phyloP scores from a whole-genome alignment of 257 asterid species.

The Verbena officinalis region DNA sequence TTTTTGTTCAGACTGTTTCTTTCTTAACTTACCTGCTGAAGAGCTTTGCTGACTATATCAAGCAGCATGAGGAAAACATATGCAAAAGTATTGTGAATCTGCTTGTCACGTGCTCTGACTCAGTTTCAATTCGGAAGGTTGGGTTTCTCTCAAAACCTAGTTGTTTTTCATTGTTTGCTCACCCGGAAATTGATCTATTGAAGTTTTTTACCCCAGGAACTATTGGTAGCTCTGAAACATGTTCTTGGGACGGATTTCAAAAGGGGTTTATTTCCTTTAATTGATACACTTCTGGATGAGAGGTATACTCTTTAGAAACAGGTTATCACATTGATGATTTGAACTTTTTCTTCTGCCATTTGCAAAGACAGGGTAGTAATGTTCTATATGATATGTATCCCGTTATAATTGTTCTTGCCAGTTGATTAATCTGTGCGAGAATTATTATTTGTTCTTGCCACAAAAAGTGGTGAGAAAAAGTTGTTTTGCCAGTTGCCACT shows the following conservation, averaged over 20 bases:
- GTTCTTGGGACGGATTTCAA: constrained; percentile 98
- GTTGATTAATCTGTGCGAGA: no score
- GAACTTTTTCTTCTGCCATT: not conserved
- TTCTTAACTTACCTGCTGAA: constrained; percentile 95
- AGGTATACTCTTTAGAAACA: constrained; percentile 53
- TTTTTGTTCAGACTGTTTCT: constrained; percentile 84
- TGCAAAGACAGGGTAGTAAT: constrained; percentile 4
- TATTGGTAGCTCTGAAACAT: constrained; percentile 97
- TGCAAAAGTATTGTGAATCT: constrained; percentile 97
- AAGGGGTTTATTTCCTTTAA: constrained; percentile 95
- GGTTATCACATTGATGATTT: constrained; percentile 17
- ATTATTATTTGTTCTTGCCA: no score
- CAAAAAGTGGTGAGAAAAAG: not conserved
- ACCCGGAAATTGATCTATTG: constrained; percentile 29
- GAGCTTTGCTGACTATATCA: constrained; percentile 88
- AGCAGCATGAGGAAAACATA: constrained; percentile 97
- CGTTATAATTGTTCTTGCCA: no score
- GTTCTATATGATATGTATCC: constrained; percentile 8
- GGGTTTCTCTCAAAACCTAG: constrained; percentile 29
- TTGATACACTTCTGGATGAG: constrained; percentile 96
- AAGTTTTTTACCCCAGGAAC: constrained; percentile 63
- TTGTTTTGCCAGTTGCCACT: not conserved
- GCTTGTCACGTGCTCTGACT: constrained; percentile 98
- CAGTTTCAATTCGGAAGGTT: constrained; percentile 96
- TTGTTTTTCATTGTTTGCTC: constrained; percentile 27